phyloP scores from a whole-genome alignment of 1,284 basidiomycete genomes.

The Volvariella surrecta region DNA sequence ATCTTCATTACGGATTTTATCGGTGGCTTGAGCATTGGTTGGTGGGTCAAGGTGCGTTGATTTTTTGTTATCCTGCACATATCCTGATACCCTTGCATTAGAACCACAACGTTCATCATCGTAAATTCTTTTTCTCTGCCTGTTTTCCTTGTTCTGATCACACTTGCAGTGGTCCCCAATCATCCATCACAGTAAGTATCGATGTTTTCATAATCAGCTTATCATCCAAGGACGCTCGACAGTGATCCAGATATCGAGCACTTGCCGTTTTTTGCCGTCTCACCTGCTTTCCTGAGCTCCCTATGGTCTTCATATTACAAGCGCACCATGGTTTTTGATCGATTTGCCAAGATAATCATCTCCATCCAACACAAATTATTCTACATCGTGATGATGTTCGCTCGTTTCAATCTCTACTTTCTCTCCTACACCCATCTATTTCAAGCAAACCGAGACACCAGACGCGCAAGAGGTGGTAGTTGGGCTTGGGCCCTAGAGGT shows the following conservation, averaged over 20 bases:
- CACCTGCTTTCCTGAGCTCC: slow-evolving; percentile 76
- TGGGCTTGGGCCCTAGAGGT: slow-evolving; percentile 75
- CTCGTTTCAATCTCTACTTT: slow-evolving; percentile 92
- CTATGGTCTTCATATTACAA: slow-evolving; percentile 96
- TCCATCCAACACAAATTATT: slow-evolving; percentile 88
- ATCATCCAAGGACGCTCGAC: slow-evolving; percentile 19
- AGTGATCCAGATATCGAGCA: slow-evolving; percentile 97
- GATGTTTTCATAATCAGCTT: slow-evolving; percentile 8
- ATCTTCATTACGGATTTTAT: slow-evolving; percentile 83
- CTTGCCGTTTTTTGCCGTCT: slow-evolving; percentile 94
- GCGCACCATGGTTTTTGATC: slow-evolving; percentile 77
- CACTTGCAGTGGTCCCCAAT: slow-evolving; percentile 79
- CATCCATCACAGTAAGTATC: slow-evolving; percentile 85
- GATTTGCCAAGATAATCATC: slow-evolving; percentile 59
- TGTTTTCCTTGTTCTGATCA: slow-evolving; percentile 9
- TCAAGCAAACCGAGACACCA: slow-evolving; percentile 51
- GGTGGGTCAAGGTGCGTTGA: slow-evolving; percentile 91
- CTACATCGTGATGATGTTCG: slow-evolving; percentile 87
- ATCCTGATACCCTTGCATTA: slow-evolving; percentile 20
- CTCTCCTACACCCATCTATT: slow-evolving; percentile 80
- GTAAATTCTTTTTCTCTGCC: slow-evolving; percentile 32
- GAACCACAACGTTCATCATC: slow-evolving; percentile 98
- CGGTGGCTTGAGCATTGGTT: slow-evolving; percentile 90
- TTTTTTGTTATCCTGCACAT: slow-evolving; percentile 1
- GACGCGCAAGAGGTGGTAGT: slow-evolving; percentile 47